A percentile compares a stretch with the other conserved stretches of the same genome.
Evolutionary conservation across 352 stramenopile genomes (phyloP).

Genomic region (Elongisporangium prolatum): DNA sequence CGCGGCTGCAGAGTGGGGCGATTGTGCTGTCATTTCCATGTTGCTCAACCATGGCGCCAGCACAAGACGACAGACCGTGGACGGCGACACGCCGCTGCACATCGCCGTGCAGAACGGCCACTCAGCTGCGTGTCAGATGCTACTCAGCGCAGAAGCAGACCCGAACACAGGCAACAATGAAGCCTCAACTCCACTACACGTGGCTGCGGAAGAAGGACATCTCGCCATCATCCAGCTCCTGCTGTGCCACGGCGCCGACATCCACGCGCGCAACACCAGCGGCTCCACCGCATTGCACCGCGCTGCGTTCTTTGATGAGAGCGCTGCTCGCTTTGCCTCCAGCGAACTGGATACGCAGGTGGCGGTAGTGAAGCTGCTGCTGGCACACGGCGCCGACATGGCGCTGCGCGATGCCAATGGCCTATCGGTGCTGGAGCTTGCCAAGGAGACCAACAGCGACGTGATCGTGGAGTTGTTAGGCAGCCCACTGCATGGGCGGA

Average conservation of each 20-base stretch:
- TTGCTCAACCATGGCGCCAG: conserved; percentile 20
- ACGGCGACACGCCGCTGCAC: conserved; percentile 25
- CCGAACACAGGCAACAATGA: conserved; percentile 22
- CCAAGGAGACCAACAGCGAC: neutral
- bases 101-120: conserved; percentile 30
- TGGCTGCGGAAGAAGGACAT: conserved; percentile 31
- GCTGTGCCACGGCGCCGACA: conserved; percentile 19
- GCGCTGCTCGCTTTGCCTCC: conserved; percentile 21
- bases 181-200: conserved; percentile 22
- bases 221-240: conserved; percentile 18
- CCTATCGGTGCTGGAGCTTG: neutral
- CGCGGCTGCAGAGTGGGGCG: conserved; percentile 29
- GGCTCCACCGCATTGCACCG: conserved; percentile 34
- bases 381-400: conserved; percentile 21
- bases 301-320: conserved; percentile 30
- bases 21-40: conserved; percentile 14
- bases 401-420: conserved; percentile 18
- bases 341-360: conserved; percentile 24
- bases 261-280: conserved; percentile 18
- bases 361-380: conserved; percentile 18
- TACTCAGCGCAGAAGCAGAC: conserved; percentile 19
- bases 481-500: neutral
- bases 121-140: conserved; percentile 5
- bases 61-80: neutral
- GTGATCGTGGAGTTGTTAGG: neutral